Conservation (phyloP, 2,329 filamentous ascomycete species). For the Ceratocystis smalleyi region DNA sequence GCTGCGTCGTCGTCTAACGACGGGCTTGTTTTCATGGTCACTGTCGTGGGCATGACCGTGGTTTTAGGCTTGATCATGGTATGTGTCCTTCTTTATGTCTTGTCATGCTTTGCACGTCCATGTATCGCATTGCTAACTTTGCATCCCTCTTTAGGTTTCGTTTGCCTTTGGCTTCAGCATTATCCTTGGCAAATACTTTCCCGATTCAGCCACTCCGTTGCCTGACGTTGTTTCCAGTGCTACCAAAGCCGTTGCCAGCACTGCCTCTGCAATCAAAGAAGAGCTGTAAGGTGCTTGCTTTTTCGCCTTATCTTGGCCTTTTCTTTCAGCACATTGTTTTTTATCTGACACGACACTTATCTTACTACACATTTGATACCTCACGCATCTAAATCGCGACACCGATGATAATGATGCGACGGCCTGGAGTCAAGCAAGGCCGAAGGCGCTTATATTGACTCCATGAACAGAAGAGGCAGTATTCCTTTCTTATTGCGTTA, state of each 20-base stretch:
- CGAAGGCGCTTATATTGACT: neutral
- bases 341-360: conserved; percentile 1
- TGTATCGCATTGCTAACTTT: neutral
- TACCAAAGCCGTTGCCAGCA: neutral
- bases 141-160: conserved; percentile 7
- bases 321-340: conserved; percentile 3
- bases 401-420: neutral
- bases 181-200: conserved; percentile 13
- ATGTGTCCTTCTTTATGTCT: conserved; percentile 23
- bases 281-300: conserved; percentile 10
- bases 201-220: neutral
- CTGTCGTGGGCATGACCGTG: conserved; percentile 52
- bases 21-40: conserved; percentile 47
- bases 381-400: neutral
- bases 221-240: neutral
- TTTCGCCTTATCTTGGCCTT: conserved; percentile 11
- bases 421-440: neutral
- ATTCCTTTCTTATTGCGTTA: neutral
- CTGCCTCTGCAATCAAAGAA: conserved; percentile 10
- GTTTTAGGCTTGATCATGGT: conserved; percentile 70
- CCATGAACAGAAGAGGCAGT: too few species aligned
- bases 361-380: conserved; percentile 6
- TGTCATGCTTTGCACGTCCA: neutral
- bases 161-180: conserved; percentile 16
- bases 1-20: conserved; percentile 36